Base-by-base conservation (phyloP, 306 rosid genomes). In the Begonia loranthoides region DNA sequence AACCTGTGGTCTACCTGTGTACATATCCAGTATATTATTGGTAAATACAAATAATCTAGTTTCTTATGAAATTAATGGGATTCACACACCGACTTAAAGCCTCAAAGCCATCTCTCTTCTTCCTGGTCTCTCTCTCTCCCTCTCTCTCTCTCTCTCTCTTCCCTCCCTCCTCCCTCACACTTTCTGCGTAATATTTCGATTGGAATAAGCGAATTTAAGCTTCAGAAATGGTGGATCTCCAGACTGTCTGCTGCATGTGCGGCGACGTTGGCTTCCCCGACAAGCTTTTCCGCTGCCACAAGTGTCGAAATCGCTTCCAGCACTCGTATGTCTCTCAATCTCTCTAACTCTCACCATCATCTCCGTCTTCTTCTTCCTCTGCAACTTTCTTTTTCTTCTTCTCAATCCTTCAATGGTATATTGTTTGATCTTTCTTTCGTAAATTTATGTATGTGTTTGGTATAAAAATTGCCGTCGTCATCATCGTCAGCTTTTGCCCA, bases 281-380 rank as follows among this genome's bases (percentile, higher is more conserved):
- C 73, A 89, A 89, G 64, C 87, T 89, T 52, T 89, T 89, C 74
- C 97, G 93, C 71, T 89, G 97, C 77, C 74, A 71, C 84, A 75
- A 75, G 55, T 89, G 97, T 73, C 76, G 51, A 56, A 66, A 77
- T 67, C 97, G 97, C 11, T 89, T 67, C 74, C 97, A 89, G 56
- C 97, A 89, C 89, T 84, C 89, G 89, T 88, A 79, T 28, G 71
- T 4, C 9, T 39, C 40, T 28, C 16, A 22, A 13, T 62, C 52
- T 51, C 9, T 53, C 12, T 14, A 5, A 4, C 19, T 47, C 33
- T 17, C 58, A 12, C 22, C 41, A 3, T 9, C 66, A 33, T 15
- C 65, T 41, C 28, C 63, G 13, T 43, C 2, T 60, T 17, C 63
- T 19, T 50, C 63, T 39, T 45, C n/a, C 49, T 33, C 41, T 19